Base-by-base conservation (phyloP, 2,329 filamentous ascomycete species). In the Apiospora aurea region DNA sequence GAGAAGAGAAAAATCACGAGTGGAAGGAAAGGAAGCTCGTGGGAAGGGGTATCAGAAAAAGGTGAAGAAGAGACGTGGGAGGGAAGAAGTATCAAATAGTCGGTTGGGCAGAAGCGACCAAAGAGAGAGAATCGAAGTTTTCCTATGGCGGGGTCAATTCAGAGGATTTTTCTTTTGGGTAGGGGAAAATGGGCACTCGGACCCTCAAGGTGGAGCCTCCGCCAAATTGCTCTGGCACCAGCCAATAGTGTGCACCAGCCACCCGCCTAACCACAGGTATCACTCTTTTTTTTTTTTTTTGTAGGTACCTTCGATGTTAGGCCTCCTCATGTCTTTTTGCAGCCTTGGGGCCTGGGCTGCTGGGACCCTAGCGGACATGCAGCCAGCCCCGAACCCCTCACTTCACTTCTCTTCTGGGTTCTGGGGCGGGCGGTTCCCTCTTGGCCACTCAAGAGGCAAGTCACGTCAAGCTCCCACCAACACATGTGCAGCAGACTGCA, bases 31-130 rank as follows among this genome's bases (percentile, higher is more conserved):
- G 73, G 72, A 71, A 70, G 74, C 71, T 73, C 24, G 73, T 74
- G 73, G 41, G 57, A 41, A 70, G 72, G 77, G 78, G 78, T 79
- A 79, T 80, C 78, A 79, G 77, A 70, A 74, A 70, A 71, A 71
- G 69, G 75, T 49, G 70, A 75, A 73, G 73, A 78, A 76, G 73
- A 73, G 73, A 78, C 77, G 74, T 73, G 72, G 75, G 75, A 77
- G 74, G 75, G 74, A 75, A 71, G 72, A 73, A 70, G 34, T 64
- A 64, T 64, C 57, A 64, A 64, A 61, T 61, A 61, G 53, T 61
- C 53, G 6, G 26, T 61, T 34, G 53, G 53, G 29, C 26, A 61
- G 53, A 38, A 38, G 29, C 8, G 26, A 61, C 53, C 53, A 61
- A n/a, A 64, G 57, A 64, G 57, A 64, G 57, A 64, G 57, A 64